Conservation (phyloP, 192 early-diverging fungal genomes). For the Jimgerdemannia lactiflua region DNA sequence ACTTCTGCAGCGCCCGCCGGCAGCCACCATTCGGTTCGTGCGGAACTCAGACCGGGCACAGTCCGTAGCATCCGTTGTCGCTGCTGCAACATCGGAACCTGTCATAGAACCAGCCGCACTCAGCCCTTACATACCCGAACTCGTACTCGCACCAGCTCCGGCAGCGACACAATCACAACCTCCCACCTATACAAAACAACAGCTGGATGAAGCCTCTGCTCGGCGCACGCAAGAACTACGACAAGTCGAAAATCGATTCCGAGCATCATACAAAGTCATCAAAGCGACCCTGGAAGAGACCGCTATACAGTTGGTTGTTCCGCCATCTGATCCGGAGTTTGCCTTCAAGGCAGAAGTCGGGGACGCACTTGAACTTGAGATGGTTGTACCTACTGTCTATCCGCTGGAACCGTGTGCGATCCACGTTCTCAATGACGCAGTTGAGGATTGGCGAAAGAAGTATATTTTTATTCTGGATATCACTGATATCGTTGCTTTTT, state of each 20-base stretch:
- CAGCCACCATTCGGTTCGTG: slow-evolving; percentile 26
- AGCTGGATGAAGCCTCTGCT: slow-evolving; percentile 9
- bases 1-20: slow-evolving; percentile 59
- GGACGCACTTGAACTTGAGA: slow-evolving; percentile 20
- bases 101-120: too few relatives aligned
- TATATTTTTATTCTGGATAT: not conserved
- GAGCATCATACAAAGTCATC: not conserved
- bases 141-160: not conserved
- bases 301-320: not conserved
- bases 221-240: slow-evolving; percentile 11
- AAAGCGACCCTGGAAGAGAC: slow-evolving; percentile 4
- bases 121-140: not conserved
- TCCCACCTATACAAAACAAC: slow-evolving; percentile 2
- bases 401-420: slow-evolving; percentile 41
- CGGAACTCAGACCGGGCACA: slow-evolving; percentile 2
- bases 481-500: too few relatives aligned
- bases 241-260: slow-evolving; percentile 21
- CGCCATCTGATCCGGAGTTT: slow-evolving; percentile 12
- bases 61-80: not conserved
- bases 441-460: not conserved
- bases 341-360: slow-evolving; percentile 12
- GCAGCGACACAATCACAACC: not conserved
- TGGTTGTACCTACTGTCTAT: slow-evolving; percentile 27
- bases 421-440: slow-evolving; percentile 9
- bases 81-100: slow-evolving; percentile 4